Conservation (phyloP, 2,329 filamentous ascomycete genomes). For the Mollisiaceae sp. region DNA sequence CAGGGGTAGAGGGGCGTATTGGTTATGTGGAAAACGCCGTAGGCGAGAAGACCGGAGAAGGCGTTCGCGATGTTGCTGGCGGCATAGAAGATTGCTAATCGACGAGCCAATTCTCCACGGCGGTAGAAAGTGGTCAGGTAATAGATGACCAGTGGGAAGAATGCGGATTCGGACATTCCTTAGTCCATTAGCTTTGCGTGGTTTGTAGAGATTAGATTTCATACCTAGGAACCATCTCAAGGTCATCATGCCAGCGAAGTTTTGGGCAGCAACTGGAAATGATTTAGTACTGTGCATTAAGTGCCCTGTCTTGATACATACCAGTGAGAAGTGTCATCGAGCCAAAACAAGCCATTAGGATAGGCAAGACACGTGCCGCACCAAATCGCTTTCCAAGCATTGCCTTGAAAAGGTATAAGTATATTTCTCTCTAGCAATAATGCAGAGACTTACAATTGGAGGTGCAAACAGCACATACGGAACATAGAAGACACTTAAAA, state of each 20-base stretch:
- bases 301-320: not conserved
- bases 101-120: conserved; percentile 71
- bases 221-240: conserved; percentile 70
- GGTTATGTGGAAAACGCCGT: conserved; percentile 58
- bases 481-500: conserved; percentile 75
- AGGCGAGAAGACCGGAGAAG: conserved; percentile 52
- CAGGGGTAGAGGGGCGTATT: conserved; percentile 53
- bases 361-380: conserved; percentile 65
- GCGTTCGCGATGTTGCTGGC: conserved; percentile 75
- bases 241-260: conserved; percentile 70
- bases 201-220: not conserved
- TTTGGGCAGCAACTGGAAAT: conserved; percentile 53
- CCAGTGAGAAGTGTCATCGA: conserved; percentile 58
- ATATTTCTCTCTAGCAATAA: not conserved
- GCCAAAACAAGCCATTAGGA: conserved; percentile 73
- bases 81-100: conserved; percentile 77
- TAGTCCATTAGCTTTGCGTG: conserved; percentile 13
- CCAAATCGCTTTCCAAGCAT: conserved; percentile 74
- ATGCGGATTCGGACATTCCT: conserved; percentile 66
- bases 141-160: conserved; percentile 69
- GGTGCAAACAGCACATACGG: conserved; percentile 75
- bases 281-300: not conserved
- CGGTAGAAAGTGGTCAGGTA: conserved; percentile 70
- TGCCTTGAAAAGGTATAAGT: conserved; percentile 41
- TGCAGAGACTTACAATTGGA: conserved; percentile 50